Base-by-base conservation (phyloP, 495 filamentous ascomycete species). In the Echria macrotheca region DNA sequence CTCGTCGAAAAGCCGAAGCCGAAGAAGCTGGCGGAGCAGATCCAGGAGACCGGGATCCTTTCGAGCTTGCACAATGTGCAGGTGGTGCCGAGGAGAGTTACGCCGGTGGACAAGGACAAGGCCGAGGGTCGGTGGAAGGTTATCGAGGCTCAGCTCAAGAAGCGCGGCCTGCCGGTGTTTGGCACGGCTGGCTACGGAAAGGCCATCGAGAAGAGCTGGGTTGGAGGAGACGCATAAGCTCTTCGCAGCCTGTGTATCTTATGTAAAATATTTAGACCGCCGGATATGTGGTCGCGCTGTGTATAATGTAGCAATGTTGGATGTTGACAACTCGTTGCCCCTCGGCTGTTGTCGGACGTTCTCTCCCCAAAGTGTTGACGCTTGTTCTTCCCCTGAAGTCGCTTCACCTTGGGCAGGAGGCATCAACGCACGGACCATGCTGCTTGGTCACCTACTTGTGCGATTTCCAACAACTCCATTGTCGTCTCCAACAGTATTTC, bases 81-180 rank as follows among this genome's bases (percentile, higher is more conserved):
- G 54, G 66, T 95, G 8, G 74, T 71, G 44, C 53, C 61, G 3
- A 72, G 72, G 48, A 79, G 83, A 53, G 69, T 84, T 42, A 86
- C 78, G 17, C 76, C 75, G 18, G 76, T 80, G 40, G 77, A 89
- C 66, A 79, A 80, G 64, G 87, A 95, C 65, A 82, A 78, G 62
- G 77, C 78, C 53, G 56, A 91, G 19, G 91, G 91, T 4, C 78
- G 91, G 55, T 88, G 83, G 82, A 93, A 95, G 79, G 57, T 90
- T 23, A 89, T 95, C 59, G 78, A 87, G 59, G 61, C 79, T 60
- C 85, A 85, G 69, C 74, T 95, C 33, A 68, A 77, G 58, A 71
- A 76, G 53, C 71, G 81, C 43, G 81, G 80, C 5, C 66, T 89
- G 22, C 75, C 74, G 28, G 63, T 72, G 8, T 56, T 52, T 9